Percentiles rank a stretch among this genome's conserved stretches.
Evolutionary conservation across 306 rosid species (phyloP).

Genomic region (Castanea mollissima): DNA sequence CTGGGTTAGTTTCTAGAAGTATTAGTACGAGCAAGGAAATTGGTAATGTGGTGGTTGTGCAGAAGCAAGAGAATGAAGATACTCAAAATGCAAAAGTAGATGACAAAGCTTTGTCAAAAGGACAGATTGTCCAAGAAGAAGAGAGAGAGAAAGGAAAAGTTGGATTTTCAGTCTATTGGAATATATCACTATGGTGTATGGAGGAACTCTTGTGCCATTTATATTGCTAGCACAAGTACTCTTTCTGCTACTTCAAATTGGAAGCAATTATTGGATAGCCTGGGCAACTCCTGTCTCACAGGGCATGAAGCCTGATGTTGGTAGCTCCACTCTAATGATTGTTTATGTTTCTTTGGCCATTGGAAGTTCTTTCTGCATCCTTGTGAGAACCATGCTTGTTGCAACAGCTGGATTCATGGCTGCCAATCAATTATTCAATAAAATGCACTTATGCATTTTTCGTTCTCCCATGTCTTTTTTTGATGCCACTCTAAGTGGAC

Average conservation of each 20-base stretch:
- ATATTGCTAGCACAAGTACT: slow-evolving; percentile 62
- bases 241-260: slow-evolving; percentile 77
- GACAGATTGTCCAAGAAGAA: slow-evolving; percentile 88
- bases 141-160: slow-evolving; percentile 90
- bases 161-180: slow-evolving; percentile 70
- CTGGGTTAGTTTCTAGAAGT: slow-evolving; percentile 24
- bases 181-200: slow-evolving; percentile 63
- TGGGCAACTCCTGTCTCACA: slow-evolving; percentile 80
- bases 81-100: slow-evolving; percentile 37
- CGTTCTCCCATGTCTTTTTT: slow-evolving; percentile 91
- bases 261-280: slow-evolving; percentile 94
- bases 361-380: slow-evolving; percentile 63
- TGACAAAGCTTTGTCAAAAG: slow-evolving; percentile 34
- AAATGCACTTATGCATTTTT: slow-evolving; percentile 76
- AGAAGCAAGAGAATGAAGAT: slow-evolving; percentile 33
- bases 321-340: slow-evolving; percentile 39
- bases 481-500: slow-evolving; percentile 85
- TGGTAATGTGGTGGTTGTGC: slow-evolving; percentile 17
- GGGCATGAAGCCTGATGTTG: slow-evolving; percentile 51
- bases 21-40: slow-evolving; percentile 24
- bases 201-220: slow-evolving; percentile 83
- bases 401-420: slow-evolving; percentile 64
- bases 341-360: slow-evolving; percentile 69
- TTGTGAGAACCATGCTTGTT: slow-evolving; percentile 45
- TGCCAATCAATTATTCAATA: slow-evolving; percentile 66